phyloP scores from a whole-genome alignment of 2,329 filamentous ascomycete species.

The Endothia cerciana region DNA sequence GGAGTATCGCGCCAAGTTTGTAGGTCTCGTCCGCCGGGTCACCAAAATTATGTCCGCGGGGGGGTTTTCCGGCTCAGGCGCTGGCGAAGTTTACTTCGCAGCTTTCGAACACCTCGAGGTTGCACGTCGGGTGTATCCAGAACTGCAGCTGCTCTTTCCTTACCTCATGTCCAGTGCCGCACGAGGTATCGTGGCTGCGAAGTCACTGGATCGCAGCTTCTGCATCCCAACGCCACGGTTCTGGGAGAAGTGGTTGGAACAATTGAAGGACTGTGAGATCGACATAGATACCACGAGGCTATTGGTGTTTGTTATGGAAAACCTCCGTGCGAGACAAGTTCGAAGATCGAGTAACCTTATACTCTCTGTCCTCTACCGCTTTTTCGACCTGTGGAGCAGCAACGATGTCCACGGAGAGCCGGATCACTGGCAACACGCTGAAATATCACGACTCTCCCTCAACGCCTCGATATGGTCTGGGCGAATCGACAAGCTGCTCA shows the following conservation, averaged over 20 bases:
- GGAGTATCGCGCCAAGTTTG: conserved; percentile 10
- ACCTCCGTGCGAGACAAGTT: conserved; percentile 9
- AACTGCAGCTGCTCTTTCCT: neutral
- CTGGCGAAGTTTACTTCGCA: conserved; percentile 18
- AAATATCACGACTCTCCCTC: neutral
- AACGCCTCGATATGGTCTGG: conserved; percentile 24
- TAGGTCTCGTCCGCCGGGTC: neutral
- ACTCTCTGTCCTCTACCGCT: conserved; percentile 20
- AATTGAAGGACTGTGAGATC: conserved; percentile 14
- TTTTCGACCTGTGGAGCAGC: conserved; percentile 24
- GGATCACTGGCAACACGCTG: neutral
- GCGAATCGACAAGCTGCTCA: conserved; percentile 2
- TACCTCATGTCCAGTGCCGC: conserved; percentile 13
- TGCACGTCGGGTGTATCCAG: conserved; percentile 4
- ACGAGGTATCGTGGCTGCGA: conserved; percentile 9
- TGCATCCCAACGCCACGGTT: conserved; percentile 6
- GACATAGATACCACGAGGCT: conserved; percentile 12
- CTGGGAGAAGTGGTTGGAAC: conserved; percentile 20
- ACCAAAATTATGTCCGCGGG: conserved; percentile 12
- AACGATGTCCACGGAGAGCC: conserved; percentile 20
- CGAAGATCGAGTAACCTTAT: conserved; percentile 17
- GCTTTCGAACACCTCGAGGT: conserved; percentile 9
- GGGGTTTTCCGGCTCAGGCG: conserved; percentile 14
- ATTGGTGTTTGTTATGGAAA: conserved; percentile 19
- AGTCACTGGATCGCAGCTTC: conserved; percentile 8